A percentile compares a stretch with the other conserved stretches of the same genome.
phyloP scores from a whole-genome alignment of 345 rosid species.

The Arabis hirsuta region DNA sequence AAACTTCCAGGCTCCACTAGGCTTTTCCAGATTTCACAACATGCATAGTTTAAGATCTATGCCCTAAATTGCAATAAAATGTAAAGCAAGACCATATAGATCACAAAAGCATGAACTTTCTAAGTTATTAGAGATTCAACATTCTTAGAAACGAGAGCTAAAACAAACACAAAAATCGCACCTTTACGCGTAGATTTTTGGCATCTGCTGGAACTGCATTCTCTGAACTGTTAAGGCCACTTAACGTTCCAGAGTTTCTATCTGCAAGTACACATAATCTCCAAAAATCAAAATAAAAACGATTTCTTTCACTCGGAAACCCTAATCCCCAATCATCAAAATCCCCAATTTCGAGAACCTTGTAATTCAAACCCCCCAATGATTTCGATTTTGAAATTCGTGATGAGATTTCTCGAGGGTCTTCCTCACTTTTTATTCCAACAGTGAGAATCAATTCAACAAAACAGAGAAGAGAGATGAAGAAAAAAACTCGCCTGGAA shows the following conservation, averaged over 20 bases:
- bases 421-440: constrained; percentile 8
- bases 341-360: constrained; percentile 3
- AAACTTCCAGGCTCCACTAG: not conserved
- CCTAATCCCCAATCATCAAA: constrained; percentile 23
- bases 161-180: constrained; percentile 27
- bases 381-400: constrained; percentile 7
- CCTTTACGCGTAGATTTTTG: constrained; percentile 90
- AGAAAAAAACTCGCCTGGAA: constrained; percentile 59
- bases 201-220: constrained; percentile 57
- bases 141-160: not conserved
- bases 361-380: constrained; percentile 7
- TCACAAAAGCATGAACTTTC: constrained; percentile 22
- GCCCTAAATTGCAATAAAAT: not conserved
- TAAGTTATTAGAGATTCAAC: constrained; percentile 13
- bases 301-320: constrained; percentile 25
- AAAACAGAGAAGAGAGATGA: not conserved
- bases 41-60: not conserved
- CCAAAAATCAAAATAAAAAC: not conserved
- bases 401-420: constrained; percentile 11
- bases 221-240: constrained; percentile 63
- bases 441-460: constrained; percentile 18
- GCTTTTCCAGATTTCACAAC: not conserved
- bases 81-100: constrained; percentile 2
- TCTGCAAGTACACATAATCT: constrained; percentile 48
- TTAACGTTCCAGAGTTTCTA: constrained; percentile 64